phyloP scores from a whole-genome alignment of 169 alveolate species.

The Perkinsus chesapeaki region DNA sequence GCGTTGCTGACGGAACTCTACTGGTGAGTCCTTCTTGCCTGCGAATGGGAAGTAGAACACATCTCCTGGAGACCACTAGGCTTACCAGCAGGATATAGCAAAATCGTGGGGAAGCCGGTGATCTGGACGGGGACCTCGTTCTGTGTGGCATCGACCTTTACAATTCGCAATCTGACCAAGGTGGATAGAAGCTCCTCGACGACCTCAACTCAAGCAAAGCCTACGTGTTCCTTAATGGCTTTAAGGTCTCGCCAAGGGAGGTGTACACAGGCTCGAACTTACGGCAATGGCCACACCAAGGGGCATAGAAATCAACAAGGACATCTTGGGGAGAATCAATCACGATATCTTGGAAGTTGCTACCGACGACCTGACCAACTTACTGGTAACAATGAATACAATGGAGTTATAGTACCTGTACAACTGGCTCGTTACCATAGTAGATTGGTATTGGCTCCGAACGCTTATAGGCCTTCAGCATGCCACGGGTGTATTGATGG shows the following conservation, averaged over 20 bases:
- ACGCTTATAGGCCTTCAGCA: background rate
- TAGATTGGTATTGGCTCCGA: background rate
- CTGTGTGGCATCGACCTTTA: constrained; percentile 36
- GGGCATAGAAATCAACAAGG: constrained; percentile 83
- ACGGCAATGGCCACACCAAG: constrained; percentile 89
- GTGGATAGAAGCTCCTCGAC: background rate
- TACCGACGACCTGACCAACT: constrained; percentile 22
- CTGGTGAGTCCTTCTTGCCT: background rate
- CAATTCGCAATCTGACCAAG: constrained; percentile 19
- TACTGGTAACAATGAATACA: background rate
- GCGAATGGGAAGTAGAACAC: too few species aligned
- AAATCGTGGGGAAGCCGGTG: constrained; percentile 24
- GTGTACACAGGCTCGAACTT: constrained; percentile 82
- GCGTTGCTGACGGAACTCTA: background rate
- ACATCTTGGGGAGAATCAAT: constrained; percentile 48
- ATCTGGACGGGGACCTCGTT: constrained; percentile 32
- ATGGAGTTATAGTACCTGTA: background rate
- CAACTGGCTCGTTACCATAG: background rate
- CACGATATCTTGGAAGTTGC: constrained; percentile 67
- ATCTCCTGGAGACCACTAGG: background rate
- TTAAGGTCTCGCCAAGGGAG: constrained; percentile 39
- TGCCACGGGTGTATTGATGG: background rate
- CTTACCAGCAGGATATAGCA: constrained; percentile 13
- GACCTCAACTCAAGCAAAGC: background rate
- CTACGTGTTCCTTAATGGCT: constrained; percentile 6